Evolutionary conservation across 1,284 basidiomycete species (phyloP).

Genomic region (Blastosporella zonata): DNA sequence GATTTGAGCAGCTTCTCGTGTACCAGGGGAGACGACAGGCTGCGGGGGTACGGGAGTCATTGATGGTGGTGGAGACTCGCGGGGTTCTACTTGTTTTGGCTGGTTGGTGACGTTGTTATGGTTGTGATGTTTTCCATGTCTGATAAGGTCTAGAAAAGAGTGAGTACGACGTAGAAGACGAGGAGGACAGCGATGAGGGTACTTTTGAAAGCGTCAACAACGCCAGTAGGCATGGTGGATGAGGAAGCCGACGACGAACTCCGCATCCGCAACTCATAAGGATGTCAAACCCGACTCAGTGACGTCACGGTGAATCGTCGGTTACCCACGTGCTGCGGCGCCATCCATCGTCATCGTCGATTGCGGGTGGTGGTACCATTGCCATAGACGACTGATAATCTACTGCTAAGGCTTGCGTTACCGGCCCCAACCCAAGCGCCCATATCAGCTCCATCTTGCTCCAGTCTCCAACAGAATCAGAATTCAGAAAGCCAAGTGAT

Average conservation of each 20-base stretch:
- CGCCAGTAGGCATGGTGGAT: slow-evolving; percentile 39
- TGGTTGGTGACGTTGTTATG: slow-evolving; percentile 28
- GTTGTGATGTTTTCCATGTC: slow-evolving; percentile 77
- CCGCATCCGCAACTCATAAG: slow-evolving; percentile 20
- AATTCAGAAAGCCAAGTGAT: not conserved
- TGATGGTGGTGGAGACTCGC: slow-evolving; percentile 21
- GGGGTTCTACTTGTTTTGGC: slow-evolving; percentile 35
- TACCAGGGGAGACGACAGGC: slow-evolving; percentile 31
- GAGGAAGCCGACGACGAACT: slow-evolving; percentile 8
- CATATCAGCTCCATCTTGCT: not conserved
- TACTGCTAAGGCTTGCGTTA: not conserved
- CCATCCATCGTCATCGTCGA: not conserved
- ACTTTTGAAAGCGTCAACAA: slow-evolving; percentile 78
- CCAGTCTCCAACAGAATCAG: not conserved
- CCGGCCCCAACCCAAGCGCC: not conserved
- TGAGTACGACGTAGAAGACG: slow-evolving; percentile 13
- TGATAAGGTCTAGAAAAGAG: slow-evolving; percentile 69
- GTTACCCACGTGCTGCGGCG: slow-evolving; percentile 2
- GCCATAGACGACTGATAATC: not conserved
- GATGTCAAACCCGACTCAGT: slow-evolving; percentile 4
- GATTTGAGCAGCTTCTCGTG: slow-evolving; percentile 63
- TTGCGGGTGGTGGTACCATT: not conserved
- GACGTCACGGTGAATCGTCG: slow-evolving; percentile 16
- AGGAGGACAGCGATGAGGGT: slow-evolving; percentile 19
- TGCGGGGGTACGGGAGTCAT: slow-evolving; percentile 12